Evolutionary conservation across 2,329 filamentous ascomycete genomes (phyloP), one percentile per base, ranked within the genome.

Genomic region (Teratosphaeria destructans): DNA sequence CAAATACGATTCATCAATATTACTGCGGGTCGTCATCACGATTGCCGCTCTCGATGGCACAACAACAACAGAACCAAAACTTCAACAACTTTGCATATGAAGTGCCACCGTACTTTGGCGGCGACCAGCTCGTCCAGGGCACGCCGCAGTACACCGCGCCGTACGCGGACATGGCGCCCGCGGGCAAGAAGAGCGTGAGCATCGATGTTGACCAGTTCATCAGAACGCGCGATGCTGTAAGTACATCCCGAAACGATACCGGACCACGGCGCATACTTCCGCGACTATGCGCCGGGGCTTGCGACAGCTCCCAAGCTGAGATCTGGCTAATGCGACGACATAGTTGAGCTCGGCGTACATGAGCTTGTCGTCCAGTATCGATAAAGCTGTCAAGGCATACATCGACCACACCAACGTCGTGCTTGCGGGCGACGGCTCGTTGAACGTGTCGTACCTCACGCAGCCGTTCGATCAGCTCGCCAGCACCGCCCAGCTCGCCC

Each of bases 391-490:
- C 64, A 82, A 85, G 69, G 89, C 92, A 67, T 96, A 95, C 76
- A 84, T 95, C 70, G 87, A 90, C 71, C 90, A 96, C 79, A 91
- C 89, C 67, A 90, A 92, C 73, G 85, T 90, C 7, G 84, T 95
- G 55, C 82, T 96, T 29, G 86, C 86, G 29, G 71, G 68, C 61
- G 68, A 69, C 35, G 61, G 64, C 52, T 63, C 65, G 29, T 69
- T 73, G 60, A 67, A 74, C 57, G 62, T 71, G 57, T 65, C 65
- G 58, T 64, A 65, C 59, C 64, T 72, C 19, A 62, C 63, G 37
- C 64, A 66, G 57, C 67, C 68, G n/a, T 67, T 72, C 60, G 60
- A 67, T 27, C 61, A 64, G 37, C 63, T 72, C 58, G 61, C 62
- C 54, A 58, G 62, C 27, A 63, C 62, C 19, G 63, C 64, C 5